Evolutionary conservation across 257 asterid genomes (phyloP), one percentile per base, ranked within the genome.

Genomic region (Capsicum baccatum): DNA sequence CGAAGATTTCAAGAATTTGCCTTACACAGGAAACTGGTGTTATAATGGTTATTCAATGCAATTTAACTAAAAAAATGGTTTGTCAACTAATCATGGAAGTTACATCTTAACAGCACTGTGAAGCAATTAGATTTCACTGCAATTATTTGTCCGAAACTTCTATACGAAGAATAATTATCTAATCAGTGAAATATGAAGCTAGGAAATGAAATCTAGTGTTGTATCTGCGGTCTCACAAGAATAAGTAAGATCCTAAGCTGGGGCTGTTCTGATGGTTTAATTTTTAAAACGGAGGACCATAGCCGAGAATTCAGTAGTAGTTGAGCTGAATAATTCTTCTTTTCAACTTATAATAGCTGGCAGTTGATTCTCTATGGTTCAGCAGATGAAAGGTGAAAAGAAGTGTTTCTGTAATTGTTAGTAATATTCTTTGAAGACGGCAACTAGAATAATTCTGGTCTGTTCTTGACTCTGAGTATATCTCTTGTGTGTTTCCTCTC

Each of bases 351-450:
- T 19, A 50, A 73, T 1, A 48, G 80, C 56, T 48, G 79, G 33
- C 7, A 42, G 79, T 70, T 71, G 79, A 26, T 44, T 71, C 79
- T 55, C 56, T 69, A 21, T 12, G 79, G 60, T 50, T 26, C 80
- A 19, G 80, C 42, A 48, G 42, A 19, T 48, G 80, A 74, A 19
- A 48, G 44, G 60, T 74, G 58, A 74, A 50, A 74, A 50, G 4
- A 60, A 74, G 19, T 19, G 62, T 50, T 50, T 74, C 12, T 19
- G 60, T 50, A 50, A n/a, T 74, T 74, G 59, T 50, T 74, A 37
- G 50, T 67, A 8, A 50, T 74, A 74, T 50, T 74, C 58, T 71
- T 47, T n/a, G 39, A n/a, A 48, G 80, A 50, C 50, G 19, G 44
- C n/a, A 1, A 50, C 3, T 21, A 21, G 80, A 74, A 33, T 48